Conservation (phyloP, 176 grass and related monocot species). For the Eragrostis nindensis region DNA sequence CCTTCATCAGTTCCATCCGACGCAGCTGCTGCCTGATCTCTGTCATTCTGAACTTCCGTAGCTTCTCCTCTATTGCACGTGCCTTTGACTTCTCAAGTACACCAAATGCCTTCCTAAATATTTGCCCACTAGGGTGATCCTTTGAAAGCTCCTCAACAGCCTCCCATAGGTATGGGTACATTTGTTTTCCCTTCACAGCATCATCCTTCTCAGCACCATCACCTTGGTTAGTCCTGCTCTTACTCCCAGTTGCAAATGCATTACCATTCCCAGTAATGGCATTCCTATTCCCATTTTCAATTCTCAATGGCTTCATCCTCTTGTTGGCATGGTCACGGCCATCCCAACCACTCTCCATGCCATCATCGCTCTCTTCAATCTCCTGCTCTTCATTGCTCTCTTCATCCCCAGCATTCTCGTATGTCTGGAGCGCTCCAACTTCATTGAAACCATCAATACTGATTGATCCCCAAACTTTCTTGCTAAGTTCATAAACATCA, state of each 20-base stretch:
- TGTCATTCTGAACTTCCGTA: slow-evolving; percentile 42
- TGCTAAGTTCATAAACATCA: slow-evolving; percentile 45
- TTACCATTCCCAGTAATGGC: background rate
- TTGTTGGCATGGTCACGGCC: background rate
- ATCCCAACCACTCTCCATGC: slow-evolving; percentile 30
- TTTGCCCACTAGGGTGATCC: slow-evolving; percentile 36
- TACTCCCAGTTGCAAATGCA: background rate
- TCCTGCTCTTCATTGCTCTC: slow-evolving; percentile 45
- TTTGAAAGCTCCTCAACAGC: slow-evolving; percentile 51
- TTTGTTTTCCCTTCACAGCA: slow-evolving; percentile 35
- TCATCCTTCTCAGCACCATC: background rate
- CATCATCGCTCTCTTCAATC: slow-evolving; percentile 37
- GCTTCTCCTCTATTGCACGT: slow-evolving; percentile 53
- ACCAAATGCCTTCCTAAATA: slow-evolving; percentile 51
- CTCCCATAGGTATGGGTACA: slow-evolving; percentile 49
- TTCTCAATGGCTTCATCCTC: slow-evolving; percentile 12
- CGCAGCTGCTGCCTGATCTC: slow-evolving; percentile 57
- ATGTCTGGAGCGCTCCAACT: background rate
- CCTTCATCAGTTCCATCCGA: slow-evolving; percentile 58
- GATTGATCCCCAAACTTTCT: slow-evolving; percentile 48
- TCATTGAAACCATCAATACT: background rate
- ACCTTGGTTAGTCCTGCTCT: background rate
- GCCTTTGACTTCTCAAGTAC: slow-evolving; percentile 52
- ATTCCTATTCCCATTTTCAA: slow-evolving; percentile 20
- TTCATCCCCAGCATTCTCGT: slow-evolving; percentile 24